Evolutionary conservation across 768 basidiomycete species (phyloP), one percentile per base, ranked within the genome.

Genomic region (Mycena epipterygia): DNA sequence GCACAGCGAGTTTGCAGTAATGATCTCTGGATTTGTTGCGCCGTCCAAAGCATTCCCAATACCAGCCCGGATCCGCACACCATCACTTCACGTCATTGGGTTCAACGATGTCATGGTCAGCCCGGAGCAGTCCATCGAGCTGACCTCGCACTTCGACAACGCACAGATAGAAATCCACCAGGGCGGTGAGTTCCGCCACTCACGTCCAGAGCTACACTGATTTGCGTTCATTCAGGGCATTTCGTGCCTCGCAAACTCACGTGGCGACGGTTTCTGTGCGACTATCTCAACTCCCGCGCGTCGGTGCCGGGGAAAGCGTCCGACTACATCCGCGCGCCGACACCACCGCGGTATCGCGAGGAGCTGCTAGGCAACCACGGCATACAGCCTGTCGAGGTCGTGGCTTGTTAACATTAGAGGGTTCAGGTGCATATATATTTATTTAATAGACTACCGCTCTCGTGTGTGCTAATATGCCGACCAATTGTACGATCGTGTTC

Each of bases 31-130:
- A 16, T 52, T 52, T 27, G 51, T 52, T 12, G 51, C 51, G 14
- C 51, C 51, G 11, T 52, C 25, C 16, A 17, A 29, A 29, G 12
- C 29, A 27, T 16, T 52, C 29, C 51, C 51, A 52, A 11, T 52
- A 16, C 51, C 51, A 29, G 25, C 23, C 25, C 2, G 19, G 9
- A 27, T 52, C 29, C 51, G 51, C 51, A 52, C 51, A 13, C 51
- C 51, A 4, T 52, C 51, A 13, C 51, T 52, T 16, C 51, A 52
- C 27, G 29, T 52, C 25, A 27, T 52, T 7, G 51, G 51, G 14
- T 27, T 52, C 51, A 23, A 52, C 51, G 51, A 52, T 19, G 29
- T 30, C 51, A 52, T 52, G 51, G 51, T 52, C 23, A 52, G 51
- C 51, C 51, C 51, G 8, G 51, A 52, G 51, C 23, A 52, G 7